Evolutionary conservation across 1,284 basidiomycete species (phyloP).

Genomic region (Ceratobasidium papillatum): DNA sequence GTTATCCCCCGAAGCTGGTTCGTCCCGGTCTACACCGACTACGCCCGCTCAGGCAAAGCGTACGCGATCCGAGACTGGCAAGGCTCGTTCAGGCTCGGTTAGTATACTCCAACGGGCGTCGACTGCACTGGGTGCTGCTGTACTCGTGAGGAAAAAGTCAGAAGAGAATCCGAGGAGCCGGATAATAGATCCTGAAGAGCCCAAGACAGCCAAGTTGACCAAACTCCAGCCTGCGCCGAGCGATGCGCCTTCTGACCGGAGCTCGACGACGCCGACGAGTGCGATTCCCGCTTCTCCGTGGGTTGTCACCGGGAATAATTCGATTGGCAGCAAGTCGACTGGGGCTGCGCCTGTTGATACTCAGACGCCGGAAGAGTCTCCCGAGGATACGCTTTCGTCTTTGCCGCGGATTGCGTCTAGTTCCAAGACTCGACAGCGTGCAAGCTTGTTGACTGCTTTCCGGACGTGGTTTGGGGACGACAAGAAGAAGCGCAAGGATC

Average conservation of each 20-base stretch:
- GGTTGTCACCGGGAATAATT: constrained; percentile 6
- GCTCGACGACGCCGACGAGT: constrained; percentile 23
- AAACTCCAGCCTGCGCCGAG: constrained; percentile 10
- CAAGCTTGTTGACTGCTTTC: constrained; percentile 75
- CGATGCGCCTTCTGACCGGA: constrained; percentile 28
- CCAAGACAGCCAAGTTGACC: constrained; percentile 12
- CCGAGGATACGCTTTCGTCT: constrained; percentile 36
- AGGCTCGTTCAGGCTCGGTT: constrained; percentile 81
- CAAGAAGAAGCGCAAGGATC: constrained; percentile 67
- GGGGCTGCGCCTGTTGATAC: constrained; percentile 68
- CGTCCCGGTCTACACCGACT: constrained; percentile 40
- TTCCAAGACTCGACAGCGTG: constrained; percentile 62
- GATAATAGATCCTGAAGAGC: constrained; percentile 29
- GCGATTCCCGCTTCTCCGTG: constrained; percentile 32
- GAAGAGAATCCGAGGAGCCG: constrained; percentile 59
- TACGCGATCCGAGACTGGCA: constrained; percentile 53
- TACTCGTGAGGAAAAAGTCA: constrained; percentile 81
- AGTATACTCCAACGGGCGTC: constrained; percentile 94
- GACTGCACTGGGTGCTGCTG: constrained; percentile 80
- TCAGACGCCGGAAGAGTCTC: constrained; percentile 51
- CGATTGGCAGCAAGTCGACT: background rate
- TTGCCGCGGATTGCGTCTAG: constrained; percentile 16
- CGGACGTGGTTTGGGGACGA: constrained; percentile 84
- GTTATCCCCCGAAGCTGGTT: constrained; percentile 36
- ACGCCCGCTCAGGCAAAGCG: constrained; percentile 46